phyloP scores from a whole-genome alignment of 1,139 yeast genomes.

The Candida mesenterica region DNA sequence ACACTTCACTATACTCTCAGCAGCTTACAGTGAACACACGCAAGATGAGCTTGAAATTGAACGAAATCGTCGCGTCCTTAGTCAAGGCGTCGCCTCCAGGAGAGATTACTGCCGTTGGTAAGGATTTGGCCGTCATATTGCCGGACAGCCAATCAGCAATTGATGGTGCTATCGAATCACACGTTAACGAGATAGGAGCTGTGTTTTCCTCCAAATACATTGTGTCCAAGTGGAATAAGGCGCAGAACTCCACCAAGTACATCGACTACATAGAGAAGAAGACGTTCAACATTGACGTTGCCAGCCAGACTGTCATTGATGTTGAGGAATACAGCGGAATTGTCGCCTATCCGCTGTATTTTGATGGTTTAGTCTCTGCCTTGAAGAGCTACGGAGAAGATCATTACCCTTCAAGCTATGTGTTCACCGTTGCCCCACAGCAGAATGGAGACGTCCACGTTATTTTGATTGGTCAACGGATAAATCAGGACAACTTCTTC shows the following conservation, averaged over 20 bases:
- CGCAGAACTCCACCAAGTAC: constrained; percentile 33
- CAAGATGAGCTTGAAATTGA: constrained; percentile 7
- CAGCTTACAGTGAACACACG: background rate
- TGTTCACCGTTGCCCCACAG: constrained; percentile 43
- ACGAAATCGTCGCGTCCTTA: constrained; percentile 31
- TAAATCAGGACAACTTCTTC: constrained; percentile 77
- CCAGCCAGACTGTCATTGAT: constrained; percentile 44
- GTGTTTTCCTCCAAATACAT: constrained; percentile 32
- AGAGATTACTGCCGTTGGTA: constrained; percentile 33
- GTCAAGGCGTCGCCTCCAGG: constrained; percentile 43
- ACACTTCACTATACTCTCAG: too few species aligned
- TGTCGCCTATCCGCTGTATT: constrained; percentile 28
- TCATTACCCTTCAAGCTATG: constrained; percentile 55
- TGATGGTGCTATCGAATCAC: constrained; percentile 29
- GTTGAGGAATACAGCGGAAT: constrained; percentile 39
- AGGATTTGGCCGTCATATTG: constrained; percentile 25
- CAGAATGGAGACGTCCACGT: constrained; percentile 21
- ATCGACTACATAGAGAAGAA: constrained; percentile 42
- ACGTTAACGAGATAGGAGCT: constrained; percentile 29
- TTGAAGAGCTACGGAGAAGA: constrained; percentile 43
- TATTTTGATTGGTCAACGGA: constrained; percentile 65
- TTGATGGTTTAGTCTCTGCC: constrained; percentile 26
- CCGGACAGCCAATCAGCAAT: constrained; percentile 20
- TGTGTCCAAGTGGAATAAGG: constrained; percentile 37
- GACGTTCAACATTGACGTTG: constrained; percentile 63